These are phyloP conservation scores for Ogataea wickerhamii DNA, from an alignment of 805 yeast species.

Conservation along the genomic window DNA sequence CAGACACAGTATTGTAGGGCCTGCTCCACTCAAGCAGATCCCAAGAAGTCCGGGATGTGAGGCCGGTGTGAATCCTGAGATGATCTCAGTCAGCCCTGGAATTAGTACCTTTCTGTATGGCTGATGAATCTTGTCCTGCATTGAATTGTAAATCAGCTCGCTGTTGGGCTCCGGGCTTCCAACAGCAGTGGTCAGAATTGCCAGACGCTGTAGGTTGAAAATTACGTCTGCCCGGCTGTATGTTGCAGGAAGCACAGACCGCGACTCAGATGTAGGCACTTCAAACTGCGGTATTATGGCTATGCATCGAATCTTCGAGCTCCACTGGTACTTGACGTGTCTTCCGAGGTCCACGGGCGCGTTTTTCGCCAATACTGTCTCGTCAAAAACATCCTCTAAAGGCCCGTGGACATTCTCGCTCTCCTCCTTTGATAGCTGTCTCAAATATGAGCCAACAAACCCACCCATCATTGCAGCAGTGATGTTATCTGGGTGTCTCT, in stretches of 20 bases:
- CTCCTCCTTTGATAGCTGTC: slow-evolving; percentile 73
- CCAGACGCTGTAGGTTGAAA: slow-evolving; percentile 89
- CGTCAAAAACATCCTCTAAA: slow-evolving; percentile 75
- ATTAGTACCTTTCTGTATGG: slow-evolving; percentile 91
- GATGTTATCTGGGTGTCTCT: slow-evolving; percentile 97
- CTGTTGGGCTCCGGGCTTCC: slow-evolving; percentile 76
- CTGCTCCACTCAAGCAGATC: slow-evolving; percentile 95
- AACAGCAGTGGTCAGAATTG: slow-evolving; percentile 88
- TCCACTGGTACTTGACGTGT: slow-evolving; percentile 83
- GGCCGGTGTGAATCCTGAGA: slow-evolving; percentile 74
- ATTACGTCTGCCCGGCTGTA: slow-evolving; percentile 80
- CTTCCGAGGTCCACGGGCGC: slow-evolving; percentile 90
- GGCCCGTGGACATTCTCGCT: slow-evolving; percentile 77
- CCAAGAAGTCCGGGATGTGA: slow-evolving; percentile 85
- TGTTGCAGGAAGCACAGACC: slow-evolving; percentile 82
- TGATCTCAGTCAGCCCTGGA: slow-evolving; percentile 84
- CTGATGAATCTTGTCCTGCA: slow-evolving; percentile 96
- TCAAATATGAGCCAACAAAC: slow-evolving; percentile 90
- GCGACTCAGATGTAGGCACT: slow-evolving; percentile 85
- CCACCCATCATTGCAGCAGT: slow-evolving; percentile 99
- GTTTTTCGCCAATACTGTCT: slow-evolving; percentile 58
- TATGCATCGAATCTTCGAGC: slow-evolving; percentile 75
- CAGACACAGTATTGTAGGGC: slow-evolving; percentile 92
- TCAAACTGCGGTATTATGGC: slow-evolving; percentile 94
- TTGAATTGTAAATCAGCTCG: slow-evolving; percentile 81